These are phyloP conservation scores for Penicillium hesseltinei DNA, from an alignment of 2,329 filamentous ascomycete genomes.

Conservation along the genomic window DNA sequence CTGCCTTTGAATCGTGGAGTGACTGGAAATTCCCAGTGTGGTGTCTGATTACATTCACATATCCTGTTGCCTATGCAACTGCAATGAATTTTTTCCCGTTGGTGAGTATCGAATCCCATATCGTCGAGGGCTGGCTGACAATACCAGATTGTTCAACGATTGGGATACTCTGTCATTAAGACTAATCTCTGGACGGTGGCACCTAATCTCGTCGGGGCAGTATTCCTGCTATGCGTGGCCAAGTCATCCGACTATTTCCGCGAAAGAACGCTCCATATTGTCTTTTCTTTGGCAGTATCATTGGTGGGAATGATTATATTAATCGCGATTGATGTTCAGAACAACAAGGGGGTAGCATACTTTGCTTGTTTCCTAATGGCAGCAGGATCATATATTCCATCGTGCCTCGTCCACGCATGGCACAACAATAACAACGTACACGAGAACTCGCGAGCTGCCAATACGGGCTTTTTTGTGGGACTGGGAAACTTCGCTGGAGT, in stretches of 20 bases:
- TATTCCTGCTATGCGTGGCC: slow-evolving; percentile 47
- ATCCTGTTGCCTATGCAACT: slow-evolving; percentile 49
- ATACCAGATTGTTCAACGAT: slow-evolving; percentile 41
- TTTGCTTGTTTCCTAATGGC: slow-evolving; percentile 53
- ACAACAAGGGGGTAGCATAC: slow-evolving; percentile 47
- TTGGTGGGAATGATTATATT: slow-evolving; percentile 48
- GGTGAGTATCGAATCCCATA: slow-evolving; percentile 10
- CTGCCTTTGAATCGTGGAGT: slow-evolving; percentile 46
- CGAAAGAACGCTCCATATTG: slow-evolving; percentile 50
- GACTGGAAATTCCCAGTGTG: slow-evolving; percentile 45
- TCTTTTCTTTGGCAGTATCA: slow-evolving; percentile 40
- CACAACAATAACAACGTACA: slow-evolving; percentile 55
- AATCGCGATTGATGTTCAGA: slow-evolving; percentile 43
- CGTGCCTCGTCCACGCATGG: slow-evolving; percentile 51
- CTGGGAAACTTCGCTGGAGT: slow-evolving; percentile 52
- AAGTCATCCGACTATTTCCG: slow-evolving; percentile 47
- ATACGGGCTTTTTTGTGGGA: slow-evolving; percentile 49
- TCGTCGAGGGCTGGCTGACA: neutral
- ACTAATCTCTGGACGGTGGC: slow-evolving; percentile 53
- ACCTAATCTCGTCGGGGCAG: slow-evolving; percentile 49
- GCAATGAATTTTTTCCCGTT: slow-evolving; percentile 50
- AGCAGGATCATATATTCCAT: slow-evolving; percentile 46
- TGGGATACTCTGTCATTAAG: slow-evolving; percentile 47
- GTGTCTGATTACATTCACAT: slow-evolving; percentile 50
- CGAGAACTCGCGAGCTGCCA: slow-evolving; percentile 51